Conservation (phyloP, 2,329 filamentous ascomycete genomes). For the Cercospora nicotianae region DNA sequence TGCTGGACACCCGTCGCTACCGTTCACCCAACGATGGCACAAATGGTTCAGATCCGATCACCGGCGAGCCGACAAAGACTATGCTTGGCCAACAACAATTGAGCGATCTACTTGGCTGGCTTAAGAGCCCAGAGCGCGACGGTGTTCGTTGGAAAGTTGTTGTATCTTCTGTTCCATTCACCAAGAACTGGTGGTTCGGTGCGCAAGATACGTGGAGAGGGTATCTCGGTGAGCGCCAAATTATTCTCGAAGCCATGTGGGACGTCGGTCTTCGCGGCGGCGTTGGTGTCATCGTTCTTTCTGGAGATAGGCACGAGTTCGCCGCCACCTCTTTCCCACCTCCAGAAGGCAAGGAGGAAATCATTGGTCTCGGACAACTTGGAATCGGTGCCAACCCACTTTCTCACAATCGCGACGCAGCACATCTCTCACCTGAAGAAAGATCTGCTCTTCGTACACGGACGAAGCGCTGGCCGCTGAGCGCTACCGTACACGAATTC, state of each 20-base stretch:
- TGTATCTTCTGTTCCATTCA: conserved; percentile 88
- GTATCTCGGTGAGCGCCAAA: conserved; percentile 75
- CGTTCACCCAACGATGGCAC: conserved; percentile 66
- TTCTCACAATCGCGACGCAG: conserved; percentile 5
- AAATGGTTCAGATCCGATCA: conserved; percentile 58
- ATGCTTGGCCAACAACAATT: conserved; percentile 85
- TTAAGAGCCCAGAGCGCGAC: conserved; percentile 67
- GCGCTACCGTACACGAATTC: conserved; percentile 79
- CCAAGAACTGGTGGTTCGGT: conserved; percentile 94
- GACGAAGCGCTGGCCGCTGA: conserved; percentile 56
- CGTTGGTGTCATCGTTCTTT: conserved; percentile 78
- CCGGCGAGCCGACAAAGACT: conserved; percentile 59
- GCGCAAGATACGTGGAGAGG: conserved; percentile 91
- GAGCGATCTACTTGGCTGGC: conserved; percentile 73
- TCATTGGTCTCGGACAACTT: conserved; percentile 31
- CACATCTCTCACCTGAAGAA: conserved; percentile 21
- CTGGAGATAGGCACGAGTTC: conserved; percentile 95
- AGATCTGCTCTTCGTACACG: conserved; percentile 25
- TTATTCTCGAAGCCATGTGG: conserved; percentile 90
- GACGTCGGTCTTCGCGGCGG: conserved; percentile 68
- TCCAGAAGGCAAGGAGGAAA: conserved; percentile 50
- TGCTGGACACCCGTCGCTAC: conserved; percentile 88
- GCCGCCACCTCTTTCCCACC: conserved; percentile 75
- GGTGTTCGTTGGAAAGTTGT: conserved; percentile 93
- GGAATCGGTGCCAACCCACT: conserved; percentile 29